Percentiles rank a stretch among this genome's conserved stretches.
Conservation (phyloP, 169 alveolate species). For the Plasmodium ovale region DNA sequence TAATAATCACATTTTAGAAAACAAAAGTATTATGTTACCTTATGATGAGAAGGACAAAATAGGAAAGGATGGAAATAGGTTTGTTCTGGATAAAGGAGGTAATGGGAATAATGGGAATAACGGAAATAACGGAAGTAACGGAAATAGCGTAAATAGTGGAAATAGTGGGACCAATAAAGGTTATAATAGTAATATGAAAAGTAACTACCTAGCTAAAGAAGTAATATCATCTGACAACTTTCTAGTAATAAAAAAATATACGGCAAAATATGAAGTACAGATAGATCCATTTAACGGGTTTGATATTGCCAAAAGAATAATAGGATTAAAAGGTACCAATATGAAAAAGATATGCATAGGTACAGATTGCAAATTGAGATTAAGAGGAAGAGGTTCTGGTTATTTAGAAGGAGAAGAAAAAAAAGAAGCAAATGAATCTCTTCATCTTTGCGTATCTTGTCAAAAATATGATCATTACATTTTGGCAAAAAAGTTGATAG, state of each 20-base stretch:
- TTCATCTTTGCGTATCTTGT: slow-evolving; percentile 94
- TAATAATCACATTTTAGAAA: neutral
- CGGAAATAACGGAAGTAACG: neutral
- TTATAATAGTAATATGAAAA: slow-evolving; percentile 10
- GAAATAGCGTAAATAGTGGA: neutral
- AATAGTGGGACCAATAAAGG: neutral
- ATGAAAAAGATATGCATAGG: slow-evolving; percentile 93
- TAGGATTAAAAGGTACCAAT: slow-evolving; percentile 94
- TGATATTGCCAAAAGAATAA: slow-evolving; percentile 93
- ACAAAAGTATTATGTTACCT: neutral
- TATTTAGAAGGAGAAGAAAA: slow-evolving; percentile 94
- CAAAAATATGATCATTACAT: slow-evolving; percentile 90
- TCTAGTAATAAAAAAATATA: slow-evolving; percentile 86
- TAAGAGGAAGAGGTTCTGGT: slow-evolving; percentile 96
- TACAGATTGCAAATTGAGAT: slow-evolving; percentile 90
- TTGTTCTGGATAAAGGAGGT: neutral
- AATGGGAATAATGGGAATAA: neutral
- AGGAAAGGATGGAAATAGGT: slow-evolving; percentile 7
- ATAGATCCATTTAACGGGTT: slow-evolving; percentile 94
- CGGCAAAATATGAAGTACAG: slow-evolving; percentile 94
- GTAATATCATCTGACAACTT: slow-evolving; percentile 15
- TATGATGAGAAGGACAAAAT: slow-evolving; percentile 30
- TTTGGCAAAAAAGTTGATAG: slow-evolving; percentile 91
- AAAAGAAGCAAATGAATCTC: slow-evolving; percentile 93
- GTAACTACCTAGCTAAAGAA: slow-evolving; percentile 17